Evolutionary conservation across 1,139 yeast species (phyloP), one percentile per base, ranked within the genome.

Genomic region (Pichia sp.): DNA sequence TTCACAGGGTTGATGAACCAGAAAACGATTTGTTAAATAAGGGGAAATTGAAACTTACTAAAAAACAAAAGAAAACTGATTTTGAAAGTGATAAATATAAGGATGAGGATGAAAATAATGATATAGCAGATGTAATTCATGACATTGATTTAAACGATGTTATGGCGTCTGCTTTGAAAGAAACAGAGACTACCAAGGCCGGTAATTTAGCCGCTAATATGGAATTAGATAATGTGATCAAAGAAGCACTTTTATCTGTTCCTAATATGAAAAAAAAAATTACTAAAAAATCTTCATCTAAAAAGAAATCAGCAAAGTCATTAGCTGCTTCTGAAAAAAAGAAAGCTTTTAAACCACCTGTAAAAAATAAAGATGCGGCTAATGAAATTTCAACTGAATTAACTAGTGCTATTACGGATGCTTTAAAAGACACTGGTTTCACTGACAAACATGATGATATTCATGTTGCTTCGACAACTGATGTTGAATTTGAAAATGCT

Each of bases 401-500:
- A 10, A 35, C 45, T 7, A 43, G 25, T 22, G 57, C 50, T 2
- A 52, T 53, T 21, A 43, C 44, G 8, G 49, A 50, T 33, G 55
- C 53, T 3, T 26, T 53, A 18, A 45, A 46, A 32, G 50, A 39
- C 1, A 31, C 33, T 11, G 37, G 28, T 4, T 19, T 41, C 4
- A 14, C 32, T 16, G 35, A 37, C 3, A 11, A 18, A 15, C 14
- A 14, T 7, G 19, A 37, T n/a, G 15, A 31, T 27, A 3, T 35
- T 23, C 20, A 33, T 28, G 16, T 43, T 22, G 19, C 24, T 8
- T 26, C 35, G 11, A 13, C 31, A 13, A 38, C 40, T 14, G 49
- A 50, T 10, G 45, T 46, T 26, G 52, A 48, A 10, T 48, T 60
- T 32, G 56, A 59, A 37, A 63, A 59, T 38, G 70, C 70, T 0